phyloP scores from a whole-genome alignment of 176 grass and related monocot genomes.

The Bonia amplexicaulis region DNA sequence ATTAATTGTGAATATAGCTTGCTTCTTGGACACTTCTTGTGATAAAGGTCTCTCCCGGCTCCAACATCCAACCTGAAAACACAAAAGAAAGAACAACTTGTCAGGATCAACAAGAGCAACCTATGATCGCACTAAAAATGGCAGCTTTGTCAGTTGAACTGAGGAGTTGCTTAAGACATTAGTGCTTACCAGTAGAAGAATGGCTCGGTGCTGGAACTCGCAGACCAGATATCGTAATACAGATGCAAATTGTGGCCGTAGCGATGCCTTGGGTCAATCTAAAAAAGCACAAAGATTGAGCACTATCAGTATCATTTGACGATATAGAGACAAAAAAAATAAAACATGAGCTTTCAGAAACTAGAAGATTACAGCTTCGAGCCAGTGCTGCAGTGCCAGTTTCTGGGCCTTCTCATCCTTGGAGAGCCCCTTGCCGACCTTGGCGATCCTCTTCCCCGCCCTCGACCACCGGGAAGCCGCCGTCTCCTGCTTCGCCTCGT shows the following conservation, averaged over 20 bases:
- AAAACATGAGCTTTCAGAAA: not conserved
- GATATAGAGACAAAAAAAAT: not conserved
- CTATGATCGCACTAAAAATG: not conserved
- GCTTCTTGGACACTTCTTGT: constrained; percentile 61
- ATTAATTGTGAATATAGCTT: constrained; percentile 76
- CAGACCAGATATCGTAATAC: constrained; percentile 90
- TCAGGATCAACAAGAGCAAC: not conserved
- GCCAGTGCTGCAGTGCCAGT: constrained; percentile 89
- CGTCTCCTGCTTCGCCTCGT: constrained; percentile 64
- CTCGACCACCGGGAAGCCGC: constrained; percentile 77
- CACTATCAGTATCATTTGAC: not conserved
- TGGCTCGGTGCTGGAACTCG: constrained; percentile 72
- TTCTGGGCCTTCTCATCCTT: constrained; percentile 94
- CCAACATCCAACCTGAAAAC: constrained; percentile 68
- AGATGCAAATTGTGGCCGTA: constrained; percentile 95
- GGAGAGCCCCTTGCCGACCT: constrained; percentile 89
- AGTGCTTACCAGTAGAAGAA: constrained; percentile 90
- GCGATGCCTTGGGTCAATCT: constrained; percentile 97
- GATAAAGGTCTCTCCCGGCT: constrained; percentile 51
- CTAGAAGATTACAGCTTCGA: constrained; percentile 66
- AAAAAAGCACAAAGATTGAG: not conserved
- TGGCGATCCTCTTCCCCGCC: constrained; percentile 62
- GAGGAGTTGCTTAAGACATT: not conserved
- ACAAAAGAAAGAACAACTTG: not conserved
- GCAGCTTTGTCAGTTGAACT: not conserved